Conservation (phyloP, 2,329 filamentous ascomycete genomes). For the Aspergillus sp. region DNA sequence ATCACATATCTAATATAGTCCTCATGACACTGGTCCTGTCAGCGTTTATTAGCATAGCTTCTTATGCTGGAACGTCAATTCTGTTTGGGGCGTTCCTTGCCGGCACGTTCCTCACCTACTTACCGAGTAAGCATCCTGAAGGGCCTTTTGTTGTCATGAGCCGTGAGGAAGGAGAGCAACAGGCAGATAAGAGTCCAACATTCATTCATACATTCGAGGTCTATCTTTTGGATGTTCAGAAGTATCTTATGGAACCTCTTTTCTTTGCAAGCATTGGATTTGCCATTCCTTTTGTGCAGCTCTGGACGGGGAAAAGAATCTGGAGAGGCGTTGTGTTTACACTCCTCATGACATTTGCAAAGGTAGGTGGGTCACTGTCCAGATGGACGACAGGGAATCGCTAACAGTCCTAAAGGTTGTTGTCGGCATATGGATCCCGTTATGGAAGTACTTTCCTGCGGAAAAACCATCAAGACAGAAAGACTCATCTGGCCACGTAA, state of each 20-base stretch:
- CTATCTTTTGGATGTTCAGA: constrained; percentile 30
- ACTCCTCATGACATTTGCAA: constrained; percentile 24
- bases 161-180: constrained; percentile 26
- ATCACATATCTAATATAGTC: constrained; percentile 27
- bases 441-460: constrained; percentile 12
- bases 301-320: constrained; percentile 27
- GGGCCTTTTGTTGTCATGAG: constrained; percentile 31
- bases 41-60: constrained; percentile 27
- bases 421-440: constrained; percentile 23
- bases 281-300: constrained; percentile 24
- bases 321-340: constrained; percentile 25
- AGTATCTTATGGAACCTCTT: constrained; percentile 27
- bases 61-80: constrained; percentile 32
- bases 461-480: too few relatives aligned
- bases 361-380: constrained; percentile 14
- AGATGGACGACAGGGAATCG: neutral
- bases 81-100: constrained; percentile 33
- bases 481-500: too few relatives aligned
- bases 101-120: constrained; percentile 30
- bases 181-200: constrained; percentile 27
- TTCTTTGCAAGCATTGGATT: constrained; percentile 29
- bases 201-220: constrained; percentile 35
- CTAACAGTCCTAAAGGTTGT: constrained; percentile 16
- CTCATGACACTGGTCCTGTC: constrained; percentile 30
- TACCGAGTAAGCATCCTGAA: constrained; percentile 31